Conservation (phyloP, 176 grass and related monocot species). For the Coix lacrymajobi region DNA sequence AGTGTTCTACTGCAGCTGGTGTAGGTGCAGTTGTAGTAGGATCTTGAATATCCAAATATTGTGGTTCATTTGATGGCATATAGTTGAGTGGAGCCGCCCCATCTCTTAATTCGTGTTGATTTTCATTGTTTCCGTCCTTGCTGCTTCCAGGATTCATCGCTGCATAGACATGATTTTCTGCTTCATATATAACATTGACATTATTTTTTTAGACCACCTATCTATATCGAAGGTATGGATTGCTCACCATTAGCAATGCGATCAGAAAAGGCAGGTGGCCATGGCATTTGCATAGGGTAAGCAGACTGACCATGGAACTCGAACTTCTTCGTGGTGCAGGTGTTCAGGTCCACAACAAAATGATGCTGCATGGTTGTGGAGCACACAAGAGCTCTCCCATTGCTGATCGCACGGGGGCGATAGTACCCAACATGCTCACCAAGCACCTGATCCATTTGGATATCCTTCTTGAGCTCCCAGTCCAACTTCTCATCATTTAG, state of each 20-base stretch:
- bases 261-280: background rate
- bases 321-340: background rate
- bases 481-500: background rate
- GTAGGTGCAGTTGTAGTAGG: too few relatives aligned
- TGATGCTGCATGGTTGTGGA: background rate
- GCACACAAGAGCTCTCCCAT: background rate
- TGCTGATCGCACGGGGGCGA: background rate
- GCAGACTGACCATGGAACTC: background rate
- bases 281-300: background rate
- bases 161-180: background rate
- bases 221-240: background rate
- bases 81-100: too few relatives aligned
- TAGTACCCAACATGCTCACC: background rate
- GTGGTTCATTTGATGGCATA: too few relatives aligned
- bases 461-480: background rate
- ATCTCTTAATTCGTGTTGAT: too few relatives aligned
- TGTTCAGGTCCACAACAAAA: background rate
- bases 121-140: too few relatives aligned
- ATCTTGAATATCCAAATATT: too few relatives aligned
- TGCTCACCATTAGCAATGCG: background rate
- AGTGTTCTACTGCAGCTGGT: too few relatives aligned
- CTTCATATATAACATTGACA: background rate
- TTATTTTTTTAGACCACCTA: background rate
- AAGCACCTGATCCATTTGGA: background rate
- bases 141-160: constrained; percentile 2